phyloP scores from a whole-genome alignment of 805 yeast genomes.

The Saccharomycopsis synnaedendra region DNA sequence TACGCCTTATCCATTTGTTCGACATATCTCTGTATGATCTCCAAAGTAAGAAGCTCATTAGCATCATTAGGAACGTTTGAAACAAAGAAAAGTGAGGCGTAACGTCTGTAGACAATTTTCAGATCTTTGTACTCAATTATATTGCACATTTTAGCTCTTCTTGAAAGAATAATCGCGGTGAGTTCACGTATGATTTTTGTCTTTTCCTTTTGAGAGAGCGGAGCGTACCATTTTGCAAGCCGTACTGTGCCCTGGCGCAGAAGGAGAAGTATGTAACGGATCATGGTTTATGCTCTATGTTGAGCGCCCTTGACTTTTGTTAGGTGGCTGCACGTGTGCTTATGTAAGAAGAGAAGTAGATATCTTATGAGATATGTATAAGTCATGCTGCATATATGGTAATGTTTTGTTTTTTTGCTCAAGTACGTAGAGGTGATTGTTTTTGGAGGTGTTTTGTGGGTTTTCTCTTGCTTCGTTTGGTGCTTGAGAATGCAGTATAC shows the following conservation, averaged over 20 bases:
- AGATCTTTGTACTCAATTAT: constrained; percentile 71
- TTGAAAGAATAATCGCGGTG: constrained; percentile 70
- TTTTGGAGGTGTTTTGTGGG: too few relatives aligned
- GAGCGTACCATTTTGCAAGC: constrained; percentile 84
- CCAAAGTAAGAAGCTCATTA: constrained; percentile 79
- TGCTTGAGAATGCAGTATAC: too few relatives aligned
- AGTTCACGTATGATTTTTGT: constrained; percentile 74
- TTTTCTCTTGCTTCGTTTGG: too few relatives aligned
- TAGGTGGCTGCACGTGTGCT: too few relatives aligned
- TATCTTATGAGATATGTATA: too few relatives aligned
- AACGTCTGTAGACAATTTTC: constrained; percentile 82
- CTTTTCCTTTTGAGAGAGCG: constrained; percentile 78
- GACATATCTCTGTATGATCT: constrained; percentile 83
- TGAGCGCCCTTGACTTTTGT: too few relatives aligned
- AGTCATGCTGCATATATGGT: too few relatives aligned
- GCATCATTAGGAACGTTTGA: constrained; percentile 76
- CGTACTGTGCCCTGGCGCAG: constrained; percentile 95
- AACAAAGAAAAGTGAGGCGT: constrained; percentile 86
- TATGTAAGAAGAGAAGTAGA: too few relatives aligned
- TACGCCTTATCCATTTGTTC: constrained; percentile 94
- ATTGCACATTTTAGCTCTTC: constrained; percentile 93
- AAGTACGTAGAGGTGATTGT: too few relatives aligned
- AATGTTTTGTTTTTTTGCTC: too few relatives aligned
- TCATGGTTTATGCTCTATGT: constrained; percentile 16
- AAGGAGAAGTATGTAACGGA: constrained; percentile 68